Base-by-base conservation (phyloP, 2,329 filamentous ascomycete genomes). In the Ophiostoma triangulosporum region DNA sequence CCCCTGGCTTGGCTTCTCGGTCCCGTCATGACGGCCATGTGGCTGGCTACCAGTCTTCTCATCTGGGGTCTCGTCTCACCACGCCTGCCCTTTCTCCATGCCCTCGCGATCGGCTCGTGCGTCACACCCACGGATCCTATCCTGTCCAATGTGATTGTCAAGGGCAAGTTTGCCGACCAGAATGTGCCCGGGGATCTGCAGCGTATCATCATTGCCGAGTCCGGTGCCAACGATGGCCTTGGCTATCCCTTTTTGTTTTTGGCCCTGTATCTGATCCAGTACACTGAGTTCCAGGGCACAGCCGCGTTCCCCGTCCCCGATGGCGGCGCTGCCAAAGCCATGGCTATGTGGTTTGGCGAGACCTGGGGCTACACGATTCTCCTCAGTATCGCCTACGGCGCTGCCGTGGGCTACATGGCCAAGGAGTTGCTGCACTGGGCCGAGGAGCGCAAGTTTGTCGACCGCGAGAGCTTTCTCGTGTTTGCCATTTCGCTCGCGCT, bases 51-150 rank as follows among this genome's bases (percentile, higher is more conserved):
- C n/a, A 86, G 84, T 60, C 69, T 93, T 1, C 66, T 95, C 3
- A 73, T 95, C 45, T 95, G 83, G 81, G 84, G 68, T 0, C 68
- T 95, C 57, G 80, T 90, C 1, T 32, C 54, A 27, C 86, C 87
- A 0, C 70, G 80, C 50, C 71, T 91, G 15, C 73, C 72, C 29
- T 86, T 93, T 58, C 72, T 95, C 2, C 84, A 93, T 59, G 86
- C 90, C 0, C 73, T 95, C 11, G 85, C 83, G 15, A 73, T 95
- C 11, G 89, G 82, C 1, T 86, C 89, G 0, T 95, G 89, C 62
- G 81, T 96, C n/a, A 93, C 90, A 2, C 90, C 89, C 0, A 95
- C 90, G 0, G 90, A 96, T 62, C 90, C 90, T 0, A 81, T 95
- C 1, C 68, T 95, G 35, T 91, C 86, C 15, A 91, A 93, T 58